A percentile compares a stretch with the other conserved stretches of the same genome.
These are phyloP conservation scores for Pleurotus tuber-regium DNA, from an alignment of 768 basidiomycete genomes.

Conservation along the genomic window DNA sequence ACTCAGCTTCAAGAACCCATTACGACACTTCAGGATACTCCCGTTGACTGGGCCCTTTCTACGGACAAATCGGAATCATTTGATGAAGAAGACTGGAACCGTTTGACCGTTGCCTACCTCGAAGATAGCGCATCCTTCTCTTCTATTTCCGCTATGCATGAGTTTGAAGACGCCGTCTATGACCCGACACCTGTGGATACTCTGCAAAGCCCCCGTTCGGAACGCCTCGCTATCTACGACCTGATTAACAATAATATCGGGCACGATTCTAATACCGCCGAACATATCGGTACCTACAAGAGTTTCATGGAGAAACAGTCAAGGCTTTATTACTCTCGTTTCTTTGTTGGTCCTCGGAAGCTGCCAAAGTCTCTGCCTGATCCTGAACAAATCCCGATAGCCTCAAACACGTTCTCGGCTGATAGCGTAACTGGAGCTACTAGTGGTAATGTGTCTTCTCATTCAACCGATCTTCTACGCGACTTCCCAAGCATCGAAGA, in stretches of 20 bases:
- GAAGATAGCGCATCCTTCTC: background rate
- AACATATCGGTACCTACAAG: constrained; percentile 51
- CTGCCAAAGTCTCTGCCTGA: background rate
- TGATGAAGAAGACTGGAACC: background rate
- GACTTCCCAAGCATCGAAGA: background rate
- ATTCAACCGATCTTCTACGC: background rate
- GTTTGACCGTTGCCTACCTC: background rate
- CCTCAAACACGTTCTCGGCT: background rate
- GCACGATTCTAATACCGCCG: constrained; percentile 42
- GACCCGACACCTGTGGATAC: background rate
- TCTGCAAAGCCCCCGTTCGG: constrained; percentile 1
- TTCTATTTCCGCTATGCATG: background rate
- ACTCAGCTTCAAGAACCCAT: too few species aligned
- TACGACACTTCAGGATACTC: too few species aligned
- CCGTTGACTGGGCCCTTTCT: too few species aligned
- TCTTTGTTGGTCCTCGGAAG: constrained; percentile 20
- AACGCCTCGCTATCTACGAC: constrained; percentile 51
- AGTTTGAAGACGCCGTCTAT: background rate
- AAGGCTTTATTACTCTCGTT: constrained; percentile 44
- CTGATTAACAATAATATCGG: constrained; percentile 48
- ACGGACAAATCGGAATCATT: background rate
- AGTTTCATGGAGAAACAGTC: constrained; percentile 48
- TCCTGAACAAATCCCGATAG: background rate
- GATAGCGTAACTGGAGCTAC: background rate
- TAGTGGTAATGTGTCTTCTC: background rate